Percentiles rank a stretch among this genome's conserved stretches.
Evolutionary conservation across 306 rosid species (phyloP).

Genomic region (Cicer yamashitae): DNA sequence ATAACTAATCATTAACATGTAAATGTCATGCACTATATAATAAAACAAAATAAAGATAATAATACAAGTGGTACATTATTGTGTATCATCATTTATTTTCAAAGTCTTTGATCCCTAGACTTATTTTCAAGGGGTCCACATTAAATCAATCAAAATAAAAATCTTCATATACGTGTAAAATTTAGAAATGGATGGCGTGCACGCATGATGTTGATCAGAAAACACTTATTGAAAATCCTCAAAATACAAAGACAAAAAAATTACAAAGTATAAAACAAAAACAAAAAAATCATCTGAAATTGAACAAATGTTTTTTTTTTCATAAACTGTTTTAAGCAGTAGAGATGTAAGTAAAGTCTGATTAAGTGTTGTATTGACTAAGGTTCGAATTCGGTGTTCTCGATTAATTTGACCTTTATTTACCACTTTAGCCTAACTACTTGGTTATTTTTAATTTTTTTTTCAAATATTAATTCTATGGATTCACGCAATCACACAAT

Average conservation of each 20-base stretch:
- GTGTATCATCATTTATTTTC: conserved; percentile 20
- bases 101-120: conserved; percentile 24
- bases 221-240: not conserved
- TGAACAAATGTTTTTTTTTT: conserved; percentile 4
- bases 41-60: conserved; percentile 17
- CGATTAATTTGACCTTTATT: no score
- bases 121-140: conserved; percentile 41
- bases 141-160: conserved; percentile 6
- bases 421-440: no score
- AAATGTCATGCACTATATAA: not conserved
- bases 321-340: no score
- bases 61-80: not conserved
- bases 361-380: no score
- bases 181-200: conserved; percentile 44
- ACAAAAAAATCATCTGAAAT: not conserved
- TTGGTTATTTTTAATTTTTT: no score
- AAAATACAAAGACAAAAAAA: not conserved
- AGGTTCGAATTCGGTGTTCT: no score
- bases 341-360: no score
- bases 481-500: not conserved
- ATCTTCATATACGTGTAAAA: conserved; percentile 11
- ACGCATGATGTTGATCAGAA: conserved; percentile 32
- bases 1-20: not conserved
- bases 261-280: no score
- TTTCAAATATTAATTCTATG: not conserved